Percentiles rank a stretch among this genome's conserved stretches.
Evolutionary conservation across 257 asterid genomes (phyloP).

Genomic region (Fraxinus pennsylvanica): DNA sequence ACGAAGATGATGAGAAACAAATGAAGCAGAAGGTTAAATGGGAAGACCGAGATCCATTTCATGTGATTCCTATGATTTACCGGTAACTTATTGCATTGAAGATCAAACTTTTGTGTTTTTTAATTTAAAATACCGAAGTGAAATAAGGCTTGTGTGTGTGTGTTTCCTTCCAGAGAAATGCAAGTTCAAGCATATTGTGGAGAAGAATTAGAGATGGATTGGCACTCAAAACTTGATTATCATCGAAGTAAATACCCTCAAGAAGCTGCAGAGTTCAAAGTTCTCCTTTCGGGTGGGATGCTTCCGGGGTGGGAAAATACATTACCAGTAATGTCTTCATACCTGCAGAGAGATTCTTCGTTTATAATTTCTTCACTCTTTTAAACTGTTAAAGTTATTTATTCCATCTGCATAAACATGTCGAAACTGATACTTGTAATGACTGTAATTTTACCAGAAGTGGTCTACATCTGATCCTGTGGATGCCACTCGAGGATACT

Average conservation of each 20-base stretch:
- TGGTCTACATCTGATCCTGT: slow-evolving; percentile 49
- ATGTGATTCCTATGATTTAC: slow-evolving; percentile 57
- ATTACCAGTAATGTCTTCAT: slow-evolving; percentile 40
- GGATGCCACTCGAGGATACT: slow-evolving; percentile 59
- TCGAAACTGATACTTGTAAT: background rate
- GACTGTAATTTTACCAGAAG: slow-evolving; percentile 27
- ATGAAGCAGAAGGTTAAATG: slow-evolving; percentile 58
- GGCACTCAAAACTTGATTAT: slow-evolving; percentile 42
- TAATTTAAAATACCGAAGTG: background rate
- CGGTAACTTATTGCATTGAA: slow-evolving; percentile 28
- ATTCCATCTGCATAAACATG: background rate
- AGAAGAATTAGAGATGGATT: slow-evolving; percentile 41
- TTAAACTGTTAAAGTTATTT: background rate
- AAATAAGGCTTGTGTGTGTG: too few relatives aligned
- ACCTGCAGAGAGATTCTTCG: background rate
- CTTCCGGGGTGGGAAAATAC: slow-evolving; percentile 54
- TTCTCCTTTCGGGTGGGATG: slow-evolving; percentile 49
- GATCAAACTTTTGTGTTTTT: background rate
- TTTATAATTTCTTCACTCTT: background rate
- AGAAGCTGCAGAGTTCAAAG: slow-evolving; percentile 50
- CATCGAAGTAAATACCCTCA: slow-evolving; percentile 45
- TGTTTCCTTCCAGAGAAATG: slow-evolving; percentile 40
- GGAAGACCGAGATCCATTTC: slow-evolving; percentile 44
- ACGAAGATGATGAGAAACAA: slow-evolving; percentile 54
- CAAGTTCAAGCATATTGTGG: slow-evolving; percentile 43